Evolutionary conservation across 257 asterid species (phyloP).

Genomic region (Nicotiana attenuata): DNA sequence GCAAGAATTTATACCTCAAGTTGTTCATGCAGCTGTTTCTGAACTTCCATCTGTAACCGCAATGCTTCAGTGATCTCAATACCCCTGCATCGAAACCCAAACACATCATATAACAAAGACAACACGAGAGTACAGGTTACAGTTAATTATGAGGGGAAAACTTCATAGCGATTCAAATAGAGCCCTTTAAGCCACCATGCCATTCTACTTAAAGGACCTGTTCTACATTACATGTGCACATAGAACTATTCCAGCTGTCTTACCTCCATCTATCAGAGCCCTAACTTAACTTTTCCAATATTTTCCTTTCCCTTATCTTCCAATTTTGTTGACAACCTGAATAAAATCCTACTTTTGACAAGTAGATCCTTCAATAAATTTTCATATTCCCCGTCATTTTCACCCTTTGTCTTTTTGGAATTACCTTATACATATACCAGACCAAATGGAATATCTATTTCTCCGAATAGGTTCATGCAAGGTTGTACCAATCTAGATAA

Average conservation of each 20-base stretch:
- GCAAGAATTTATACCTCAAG: constrained; percentile 12
- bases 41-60: constrained; percentile 24
- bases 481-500: background rate
- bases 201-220: background rate
- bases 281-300: background rate
- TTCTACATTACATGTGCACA: background rate
- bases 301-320: background rate
- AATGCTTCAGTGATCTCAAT: constrained; percentile 19
- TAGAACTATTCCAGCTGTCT: background rate
- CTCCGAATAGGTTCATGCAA: background rate
- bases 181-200: background rate
- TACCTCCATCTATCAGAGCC: background rate
- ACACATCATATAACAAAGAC: background rate
- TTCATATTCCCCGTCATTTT: background rate
- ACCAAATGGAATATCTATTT: background rate
- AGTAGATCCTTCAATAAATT: background rate
- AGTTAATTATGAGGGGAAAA: background rate
- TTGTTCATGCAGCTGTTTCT: constrained; percentile 23
- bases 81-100: constrained; percentile 6
- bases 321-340: background rate
- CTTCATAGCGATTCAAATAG: background rate
- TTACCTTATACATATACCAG: background rate
- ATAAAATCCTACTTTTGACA: background rate
- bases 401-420: background rate
- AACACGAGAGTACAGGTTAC: background rate